Evolutionary conservation across 352 stramenopile species (phyloP), one percentile per base, ranked within the genome.

Genomic region (Globisporangium yorkense): DNA sequence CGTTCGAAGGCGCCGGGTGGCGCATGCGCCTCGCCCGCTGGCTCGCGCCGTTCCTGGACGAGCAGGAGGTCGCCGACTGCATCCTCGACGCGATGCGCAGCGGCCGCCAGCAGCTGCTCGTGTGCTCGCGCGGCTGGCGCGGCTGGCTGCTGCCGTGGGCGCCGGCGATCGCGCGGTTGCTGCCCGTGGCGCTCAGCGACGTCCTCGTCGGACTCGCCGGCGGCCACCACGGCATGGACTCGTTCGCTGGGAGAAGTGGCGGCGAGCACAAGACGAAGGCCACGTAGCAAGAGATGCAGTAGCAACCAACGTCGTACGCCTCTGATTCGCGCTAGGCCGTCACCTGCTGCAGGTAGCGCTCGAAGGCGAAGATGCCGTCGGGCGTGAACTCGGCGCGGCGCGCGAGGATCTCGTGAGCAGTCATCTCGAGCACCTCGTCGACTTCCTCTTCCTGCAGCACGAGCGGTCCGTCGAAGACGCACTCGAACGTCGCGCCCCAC

Each of bases 401-500:
- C 39, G 61, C 18, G 24, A 92, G 59, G 46, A 94, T 89, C 61
- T 94, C 84, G 40, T 84, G 68, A 31, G 66, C 67, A 6, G 66
- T 87, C 80, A 94, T 89, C 31, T 74, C 67, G 9, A 91, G 68
- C 49, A 92, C 83, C 50, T 92, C 79, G 41, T 87, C 81, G 16
- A 94, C 84, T 48, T 94, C 84, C 46, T 94, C 84, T 16, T 61
- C 54, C 58, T 94, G 82, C 5, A 92, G 67, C 48, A 66, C 67
- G 15, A 92, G 60, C 39, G 74, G 68, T 0, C 80, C 79, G 57
- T 92, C 79, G 57, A 80, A 94, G 33, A 70, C 85, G 61, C 78
- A 90, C 53, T 89, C 82, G 48, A 89, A 94, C 29, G 92, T 72
- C 50, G 67, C 77, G 20, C 84, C 84, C 82, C 83, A 94, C 18